A percentile compares a stretch with the other conserved stretches of the same genome.
These are phyloP conservation scores for Pyracantha coccinea DNA, from an alignment of 331 rosid species.

Conservation along the genomic window DNA sequence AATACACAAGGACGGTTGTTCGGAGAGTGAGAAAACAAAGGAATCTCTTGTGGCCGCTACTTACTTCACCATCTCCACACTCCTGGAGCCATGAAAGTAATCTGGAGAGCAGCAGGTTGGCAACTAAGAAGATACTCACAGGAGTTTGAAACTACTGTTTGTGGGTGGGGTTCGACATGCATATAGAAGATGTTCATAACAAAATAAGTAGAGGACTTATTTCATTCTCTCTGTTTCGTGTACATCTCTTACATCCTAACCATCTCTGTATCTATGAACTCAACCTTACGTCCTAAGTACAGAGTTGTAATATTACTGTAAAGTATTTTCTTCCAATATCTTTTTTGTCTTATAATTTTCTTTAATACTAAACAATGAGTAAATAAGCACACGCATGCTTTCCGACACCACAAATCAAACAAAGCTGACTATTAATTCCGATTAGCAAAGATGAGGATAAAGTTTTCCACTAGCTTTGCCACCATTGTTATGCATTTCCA, in stretches of 20 bases:
- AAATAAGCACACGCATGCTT: neutral
- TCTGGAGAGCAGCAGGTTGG: conserved; percentile 27
- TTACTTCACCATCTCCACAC: conserved; percentile 59
- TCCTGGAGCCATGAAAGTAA: conserved; percentile 52
- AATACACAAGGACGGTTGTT: conserved; percentile 28
- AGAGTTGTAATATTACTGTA: neutral
- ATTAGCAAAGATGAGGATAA: neutral
- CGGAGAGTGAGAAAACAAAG: conserved; percentile 32
- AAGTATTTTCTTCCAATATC: too few relatives aligned
- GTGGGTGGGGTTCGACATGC: neutral
- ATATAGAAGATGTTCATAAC: neutral
- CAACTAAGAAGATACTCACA: conserved; percentile 49
- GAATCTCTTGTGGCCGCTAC: conserved; percentile 53
- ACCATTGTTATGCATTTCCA: neutral
- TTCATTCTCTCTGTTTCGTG: conserved; percentile 12
- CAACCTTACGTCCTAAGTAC: neutral
- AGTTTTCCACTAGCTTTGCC: neutral
- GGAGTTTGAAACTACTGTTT: conserved; percentile 22
- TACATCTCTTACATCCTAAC: conserved; percentile 12
- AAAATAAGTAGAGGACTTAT: conserved; percentile 12
- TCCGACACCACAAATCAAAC: neutral
- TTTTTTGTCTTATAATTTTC: neutral
- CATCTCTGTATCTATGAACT: conserved; percentile 9
- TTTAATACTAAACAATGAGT: neutral
- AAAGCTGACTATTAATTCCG: neutral